Evolutionary conservation across 108 stramenopile genomes (phyloP).

Genomic region (Cylindrotheca closterium): DNA sequence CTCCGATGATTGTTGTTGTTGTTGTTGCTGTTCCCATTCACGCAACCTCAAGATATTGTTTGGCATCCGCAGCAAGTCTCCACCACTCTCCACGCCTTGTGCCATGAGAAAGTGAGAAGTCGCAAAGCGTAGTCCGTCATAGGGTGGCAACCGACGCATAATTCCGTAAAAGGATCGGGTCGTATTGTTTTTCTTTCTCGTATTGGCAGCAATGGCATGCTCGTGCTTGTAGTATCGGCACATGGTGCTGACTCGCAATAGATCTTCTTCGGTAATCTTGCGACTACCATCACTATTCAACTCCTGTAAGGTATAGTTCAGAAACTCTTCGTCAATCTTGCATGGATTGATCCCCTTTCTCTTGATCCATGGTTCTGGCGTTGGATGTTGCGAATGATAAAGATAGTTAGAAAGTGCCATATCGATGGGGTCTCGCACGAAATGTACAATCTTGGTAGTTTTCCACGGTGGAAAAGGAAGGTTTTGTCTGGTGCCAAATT

Average conservation of each 20-base stretch:
- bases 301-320: background rate
- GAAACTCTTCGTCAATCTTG: background rate
- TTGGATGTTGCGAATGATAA: background rate
- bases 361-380: background rate
- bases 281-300: background rate
- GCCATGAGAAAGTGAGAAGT: background rate
- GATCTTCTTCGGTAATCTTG: background rate
- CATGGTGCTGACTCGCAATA: background rate
- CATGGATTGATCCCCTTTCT: background rate
- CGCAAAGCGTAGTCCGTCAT: background rate
- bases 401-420: background rate
- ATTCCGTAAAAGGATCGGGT: background rate
- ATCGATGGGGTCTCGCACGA: background rate
- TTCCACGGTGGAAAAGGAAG: too few relatives aligned
- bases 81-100: background rate
- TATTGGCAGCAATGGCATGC: background rate
- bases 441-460: background rate
- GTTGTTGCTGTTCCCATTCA: background rate
- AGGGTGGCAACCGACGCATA: background rate
- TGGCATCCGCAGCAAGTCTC: background rate
- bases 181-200: too few relatives aligned
- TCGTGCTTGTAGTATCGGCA: background rate
- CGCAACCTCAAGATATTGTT: background rate
- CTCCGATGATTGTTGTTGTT: background rate
- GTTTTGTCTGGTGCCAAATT: too few relatives aligned